Percentiles rank a stretch among this genome's conserved stretches.
phyloP scores from a whole-genome alignment of 345 rosid genomes.

The Excoecaria cochinchinensis region DNA sequence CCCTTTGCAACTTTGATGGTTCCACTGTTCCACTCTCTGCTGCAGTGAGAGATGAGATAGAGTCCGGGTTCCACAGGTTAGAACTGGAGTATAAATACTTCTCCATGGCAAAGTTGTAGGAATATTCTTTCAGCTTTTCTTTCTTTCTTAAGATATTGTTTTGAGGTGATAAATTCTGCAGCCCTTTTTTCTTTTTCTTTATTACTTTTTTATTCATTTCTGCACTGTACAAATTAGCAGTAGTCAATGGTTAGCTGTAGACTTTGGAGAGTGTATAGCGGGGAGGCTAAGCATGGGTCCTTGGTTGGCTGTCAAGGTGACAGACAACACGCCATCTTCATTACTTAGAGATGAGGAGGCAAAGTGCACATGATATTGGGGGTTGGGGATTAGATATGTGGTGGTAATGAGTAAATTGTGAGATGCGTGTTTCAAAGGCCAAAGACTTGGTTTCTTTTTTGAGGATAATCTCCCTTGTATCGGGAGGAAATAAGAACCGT shows the following conservation, averaged over 20 bases:
- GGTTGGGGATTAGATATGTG: neutral
- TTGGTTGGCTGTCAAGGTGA: neutral
- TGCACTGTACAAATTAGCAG: neutral
- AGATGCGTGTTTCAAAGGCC: neutral
- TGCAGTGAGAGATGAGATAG: conserved; percentile 65
- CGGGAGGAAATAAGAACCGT: no score
- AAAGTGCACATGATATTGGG: neutral
- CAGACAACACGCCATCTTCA: neutral
- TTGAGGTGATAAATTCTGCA: neutral
- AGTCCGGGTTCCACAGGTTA: conserved; percentile 78
- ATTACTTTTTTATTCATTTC: neutral
- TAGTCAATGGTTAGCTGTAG: neutral
- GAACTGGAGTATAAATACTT: conserved; percentile 6
- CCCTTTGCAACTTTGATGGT: conserved; percentile 84
- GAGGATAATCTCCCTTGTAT: neutral
- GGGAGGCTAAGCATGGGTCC: neutral
- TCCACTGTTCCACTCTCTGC: conserved; percentile 74
- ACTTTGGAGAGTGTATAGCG: neutral
- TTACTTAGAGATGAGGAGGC: neutral
- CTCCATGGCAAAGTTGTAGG: neutral
- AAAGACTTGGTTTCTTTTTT: neutral
- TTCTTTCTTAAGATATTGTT: neutral
- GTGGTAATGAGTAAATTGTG: neutral
- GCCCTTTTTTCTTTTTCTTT: neutral
- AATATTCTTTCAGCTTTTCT: neutral